Base-by-base conservation (phyloP, 108 stramenopile genomes). In the Parmales sp. region DNA sequence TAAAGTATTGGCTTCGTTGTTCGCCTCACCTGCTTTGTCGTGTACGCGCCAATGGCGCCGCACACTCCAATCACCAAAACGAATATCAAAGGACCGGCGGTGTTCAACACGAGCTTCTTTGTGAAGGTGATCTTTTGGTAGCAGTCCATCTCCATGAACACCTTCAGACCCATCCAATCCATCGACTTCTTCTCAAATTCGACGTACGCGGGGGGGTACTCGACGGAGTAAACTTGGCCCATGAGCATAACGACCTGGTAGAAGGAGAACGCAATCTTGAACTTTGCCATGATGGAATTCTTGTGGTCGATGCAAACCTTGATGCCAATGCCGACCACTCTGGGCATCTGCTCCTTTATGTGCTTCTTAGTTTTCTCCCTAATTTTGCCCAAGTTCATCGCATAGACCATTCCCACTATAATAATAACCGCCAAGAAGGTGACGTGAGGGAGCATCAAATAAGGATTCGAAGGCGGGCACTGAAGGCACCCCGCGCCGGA, bases 91-190 rank as follows among this genome's bases (percentile, higher is more conserved):
- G 11, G 13, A 43, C 8, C 41, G 7, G 11, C 41, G 11, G 13
- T 13, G 7, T 13, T 43, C 41, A 8, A 8, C 41, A 43, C 41
- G 7, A 8, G 13, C 41, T 13, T 43, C 41, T n/a, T 48, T n/a
- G 23, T 4, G 23, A 48, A 48, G 16, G 46, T 48, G 46, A 48
- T 48, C 46, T 48, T 48, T 23, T 48, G 46, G 46, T 48, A 48
- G 46, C 46, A 48, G 16, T 48, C 46, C 22, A 48, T 48, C 46
- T 48, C 46, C 46, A 48, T 48, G 22, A 48, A 23, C 46, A 48
- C 3, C 3, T 48, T 48, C 3, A 48, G 23, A 6, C 46, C 46
- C 11, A 48, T 3, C 46, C 46, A 48, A 23, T 48, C 46, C 22
- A 48, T 23, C n/a, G n/a, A n/a, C 19, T 48, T 48, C 46, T n/a